Evolutionary conservation across 495 filamentous ascomycete genomes (phyloP).

Genomic region (Glarea lozoyensis): DNA sequence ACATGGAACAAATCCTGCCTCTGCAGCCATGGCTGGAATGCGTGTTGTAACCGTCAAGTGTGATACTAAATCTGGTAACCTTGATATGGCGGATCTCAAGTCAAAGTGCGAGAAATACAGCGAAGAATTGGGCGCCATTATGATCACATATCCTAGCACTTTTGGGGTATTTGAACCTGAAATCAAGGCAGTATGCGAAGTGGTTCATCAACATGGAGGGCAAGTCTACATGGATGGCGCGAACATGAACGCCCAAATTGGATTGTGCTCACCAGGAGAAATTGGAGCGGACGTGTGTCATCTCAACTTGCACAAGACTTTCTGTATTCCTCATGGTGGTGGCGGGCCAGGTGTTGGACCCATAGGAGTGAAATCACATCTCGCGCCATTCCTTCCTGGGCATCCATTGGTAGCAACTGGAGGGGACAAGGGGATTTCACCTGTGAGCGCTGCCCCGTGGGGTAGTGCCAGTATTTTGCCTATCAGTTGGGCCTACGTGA

Average conservation of each 20-base stretch:
- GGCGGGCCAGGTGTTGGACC: constrained; percentile 94
- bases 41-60: constrained; percentile 92
- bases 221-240: constrained; percentile 99
- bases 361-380: constrained; percentile 82
- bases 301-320: constrained; percentile 97
- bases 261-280: constrained; percentile 91
- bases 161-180: constrained; percentile 94
- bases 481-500: constrained; percentile 96
- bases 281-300: constrained; percentile 98
- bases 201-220: constrained; percentile 83
- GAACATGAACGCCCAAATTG: constrained; percentile 99
- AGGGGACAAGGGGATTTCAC: constrained; percentile 52
- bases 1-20: constrained; percentile 95
- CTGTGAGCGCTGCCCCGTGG: constrained; percentile 81
- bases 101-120: constrained; percentile 82
- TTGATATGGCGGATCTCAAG: constrained; percentile 80
- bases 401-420: constrained; percentile 57
- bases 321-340: constrained; percentile 97
- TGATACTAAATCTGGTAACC: constrained; percentile 76
- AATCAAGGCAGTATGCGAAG: constrained; percentile 75
- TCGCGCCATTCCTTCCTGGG: constrained; percentile 71
- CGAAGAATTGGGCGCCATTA: constrained; percentile 84
- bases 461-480: constrained; percentile 91
- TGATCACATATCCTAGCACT: constrained; percentile 98
- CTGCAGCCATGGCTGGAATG: constrained; percentile 97